These are phyloP conservation scores for Daldinia sp. DNA, from an alignment of 2,329 filamentous ascomycete species.

Conservation along the genomic window DNA sequence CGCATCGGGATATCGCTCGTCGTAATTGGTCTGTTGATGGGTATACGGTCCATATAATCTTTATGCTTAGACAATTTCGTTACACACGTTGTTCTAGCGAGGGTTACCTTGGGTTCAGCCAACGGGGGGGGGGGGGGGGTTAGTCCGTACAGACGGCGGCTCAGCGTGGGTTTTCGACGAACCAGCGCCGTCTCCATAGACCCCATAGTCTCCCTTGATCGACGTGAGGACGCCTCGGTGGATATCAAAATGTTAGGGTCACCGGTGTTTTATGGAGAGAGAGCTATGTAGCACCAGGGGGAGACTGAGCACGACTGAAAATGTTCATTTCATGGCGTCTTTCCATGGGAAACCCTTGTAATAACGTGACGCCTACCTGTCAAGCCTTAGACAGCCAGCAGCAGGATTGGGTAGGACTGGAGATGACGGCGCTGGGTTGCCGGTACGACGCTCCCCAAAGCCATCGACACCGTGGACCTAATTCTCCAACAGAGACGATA, in stretches of 20 bases:
- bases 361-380: slow-evolving; percentile 28
- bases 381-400: slow-evolving; percentile 33
- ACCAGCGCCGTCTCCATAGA: slow-evolving; percentile 23
- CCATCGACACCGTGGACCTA: slow-evolving; percentile 22
- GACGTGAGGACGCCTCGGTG: slow-evolving; percentile 26
- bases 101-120: slow-evolving; percentile 17
- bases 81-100: slow-evolving; percentile 26
- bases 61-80: slow-evolving; percentile 34
- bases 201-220: slow-evolving; percentile 39
- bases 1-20: background rate
- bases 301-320: slow-evolving; percentile 15
- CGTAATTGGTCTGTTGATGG: slow-evolving; percentile 25
- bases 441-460: slow-evolving; percentile 16
- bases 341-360: slow-evolving; percentile 36
- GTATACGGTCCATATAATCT: slow-evolving; percentile 24
- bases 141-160: slow-evolving; percentile 15
- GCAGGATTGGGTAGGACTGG: slow-evolving; percentile 23
- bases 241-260: slow-evolving; percentile 29
- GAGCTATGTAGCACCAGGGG: slow-evolving; percentile 25
- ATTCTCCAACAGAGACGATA: slow-evolving; percentile 10
- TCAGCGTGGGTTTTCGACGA: slow-evolving; percentile 21
- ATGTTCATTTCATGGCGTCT: slow-evolving; percentile 15
- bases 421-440: slow-evolving; percentile 18
- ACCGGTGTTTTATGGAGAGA: slow-evolving; percentile 34
- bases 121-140: slow-evolving; percentile 4